Base-by-base conservation (phyloP, 2,329 filamentous ascomycete genomes). In the Neurospora crassa region DNA sequence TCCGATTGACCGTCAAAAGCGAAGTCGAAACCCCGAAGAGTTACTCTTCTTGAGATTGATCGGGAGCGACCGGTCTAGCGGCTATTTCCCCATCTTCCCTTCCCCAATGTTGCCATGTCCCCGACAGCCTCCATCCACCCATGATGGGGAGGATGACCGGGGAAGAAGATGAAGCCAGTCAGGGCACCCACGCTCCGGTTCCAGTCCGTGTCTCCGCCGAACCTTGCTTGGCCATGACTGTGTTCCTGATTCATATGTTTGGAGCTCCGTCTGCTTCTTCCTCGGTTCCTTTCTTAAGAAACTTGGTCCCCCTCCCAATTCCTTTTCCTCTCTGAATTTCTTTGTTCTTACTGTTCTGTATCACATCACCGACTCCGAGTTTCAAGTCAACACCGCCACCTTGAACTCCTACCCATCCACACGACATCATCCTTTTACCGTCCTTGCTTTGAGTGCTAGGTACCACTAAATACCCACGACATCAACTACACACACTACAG, bases 61-160 rank as follows among this genome's bases (percentile, higher is more conserved):
- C 77, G 77, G 77, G 72, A 76, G 68, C 76, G 74, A 76, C 75
- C 77, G 76, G 76, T 74, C 76, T 74, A 75, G 73, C 77, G 76
- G 76, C 75, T 75, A 75, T 76, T 74, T 69, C 71, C 71, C 71
- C 69, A 53, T 71, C 68, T 53, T 68, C 53, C 14, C 53, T 63
- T 63, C 53, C 53, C 53, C 53, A 34, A 34, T 63, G 53, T 63
- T 63, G 29, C 53, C 53, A 63, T 63, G 53, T 63, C 53, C 53
- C 53, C 24, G 53, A 63, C 53, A 63, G 24, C 53, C 53, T 63
- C 53, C 53, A 63, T 34, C 29, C 29, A 24, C 29, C 53, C 29
- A 29, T 63, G 24, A 59, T 59, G 47, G 47, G 47, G 14, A 63
- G 24, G 14, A 63, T 63, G 53, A 34, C 29, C 34, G 53, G 53